These are phyloP conservation scores for Metarhizium album DNA, from an alignment of 2,329 filamentous ascomycete species.

Conservation along the genomic window DNA sequence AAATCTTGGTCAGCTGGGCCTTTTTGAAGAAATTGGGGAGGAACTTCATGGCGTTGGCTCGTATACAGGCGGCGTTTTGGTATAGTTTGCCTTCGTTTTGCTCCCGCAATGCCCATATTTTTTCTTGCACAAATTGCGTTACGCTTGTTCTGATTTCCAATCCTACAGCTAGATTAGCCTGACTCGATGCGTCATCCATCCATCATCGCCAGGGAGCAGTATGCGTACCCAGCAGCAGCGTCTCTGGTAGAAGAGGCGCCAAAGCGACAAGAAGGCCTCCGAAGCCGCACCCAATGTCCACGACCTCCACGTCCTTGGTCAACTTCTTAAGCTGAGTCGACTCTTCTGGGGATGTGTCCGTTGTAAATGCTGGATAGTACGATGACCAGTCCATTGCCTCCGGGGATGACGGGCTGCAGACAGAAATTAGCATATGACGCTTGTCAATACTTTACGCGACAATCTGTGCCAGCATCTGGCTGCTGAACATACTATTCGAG, in stretches of 20 bases:
- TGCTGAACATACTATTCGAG: constrained; percentile 60
- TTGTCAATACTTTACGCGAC: neutral
- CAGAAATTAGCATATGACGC: constrained; percentile 4
- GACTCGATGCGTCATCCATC: neutral
- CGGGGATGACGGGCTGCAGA: constrained; percentile 62
- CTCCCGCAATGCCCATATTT: constrained; percentile 68
- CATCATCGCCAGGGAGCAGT: neutral
- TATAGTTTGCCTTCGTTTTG: constrained; percentile 52
- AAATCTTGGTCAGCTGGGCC: constrained; percentile 76
- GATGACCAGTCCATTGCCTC: constrained; percentile 83
- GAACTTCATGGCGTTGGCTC: constrained; percentile 98
- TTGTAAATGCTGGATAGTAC: constrained; percentile 67
- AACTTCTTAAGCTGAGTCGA: constrained; percentile 16
- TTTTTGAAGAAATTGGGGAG: constrained; percentile 92
- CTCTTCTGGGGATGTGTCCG: constrained; percentile 22
- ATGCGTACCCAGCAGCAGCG: constrained; percentile 64
- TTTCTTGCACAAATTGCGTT: constrained; percentile 79
- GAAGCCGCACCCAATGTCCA: constrained; percentile 95
- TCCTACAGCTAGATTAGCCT: constrained; percentile 35
- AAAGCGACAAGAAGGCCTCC: constrained; percentile 83
- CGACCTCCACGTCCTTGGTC: constrained; percentile 68
- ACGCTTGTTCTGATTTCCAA: constrained; percentile 91
- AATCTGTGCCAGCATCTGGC: neutral
- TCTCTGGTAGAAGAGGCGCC: constrained; percentile 69
- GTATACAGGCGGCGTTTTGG: constrained; percentile 80